Conservation (phyloP, 2,329 filamentous ascomycete genomes). For the Cercospora zeae-maydis region DNA sequence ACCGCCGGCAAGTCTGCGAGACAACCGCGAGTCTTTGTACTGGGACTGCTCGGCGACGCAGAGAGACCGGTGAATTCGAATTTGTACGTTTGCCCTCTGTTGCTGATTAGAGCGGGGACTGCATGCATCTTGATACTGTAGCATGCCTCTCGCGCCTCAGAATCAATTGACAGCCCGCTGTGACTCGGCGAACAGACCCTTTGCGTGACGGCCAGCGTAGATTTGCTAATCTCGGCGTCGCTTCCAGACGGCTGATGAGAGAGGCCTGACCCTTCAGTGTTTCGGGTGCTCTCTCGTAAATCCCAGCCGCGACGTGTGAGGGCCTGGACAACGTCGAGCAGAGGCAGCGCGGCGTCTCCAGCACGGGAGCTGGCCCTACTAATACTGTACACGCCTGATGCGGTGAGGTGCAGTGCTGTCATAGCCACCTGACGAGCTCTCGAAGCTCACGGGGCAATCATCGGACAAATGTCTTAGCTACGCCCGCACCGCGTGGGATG, state of each 20-base stretch:
- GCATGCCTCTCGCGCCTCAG: conserved; percentile 6
- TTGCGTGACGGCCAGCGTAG: conserved; percentile 10
- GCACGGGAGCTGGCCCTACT: background rate
- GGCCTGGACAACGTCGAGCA: background rate
- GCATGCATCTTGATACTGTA: conserved; percentile 2
- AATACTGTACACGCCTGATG: conserved; percentile 9
- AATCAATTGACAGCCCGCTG: conserved; percentile 5
- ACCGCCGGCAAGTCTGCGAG: background rate
- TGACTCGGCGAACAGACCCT: conserved; percentile 3
- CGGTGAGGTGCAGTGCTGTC: conserved; percentile 19
- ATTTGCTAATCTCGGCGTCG: conserved; percentile 14
- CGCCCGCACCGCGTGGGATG: conserved; percentile 19
- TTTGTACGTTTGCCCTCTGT: background rate
- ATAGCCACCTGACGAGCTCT: conserved; percentile 20
- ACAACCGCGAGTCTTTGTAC: background rate
- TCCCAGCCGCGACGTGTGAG: background rate
- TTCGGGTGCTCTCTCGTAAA: background rate
- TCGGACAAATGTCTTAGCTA: conserved; percentile 21
- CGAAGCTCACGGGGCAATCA: conserved; percentile 14
- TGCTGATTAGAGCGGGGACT: conserved; percentile 5
- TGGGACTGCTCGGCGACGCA: background rate
- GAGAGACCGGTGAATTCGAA: background rate
- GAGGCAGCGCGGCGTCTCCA: background rate
- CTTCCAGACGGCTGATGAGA: conserved; percentile 4
- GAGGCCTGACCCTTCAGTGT: conserved; percentile 5